Percentiles rank a stretch among this genome's conserved stretches.
Evolutionary conservation across 768 basidiomycete species (phyloP).

Genomic region (Paxillus involutus): DNA sequence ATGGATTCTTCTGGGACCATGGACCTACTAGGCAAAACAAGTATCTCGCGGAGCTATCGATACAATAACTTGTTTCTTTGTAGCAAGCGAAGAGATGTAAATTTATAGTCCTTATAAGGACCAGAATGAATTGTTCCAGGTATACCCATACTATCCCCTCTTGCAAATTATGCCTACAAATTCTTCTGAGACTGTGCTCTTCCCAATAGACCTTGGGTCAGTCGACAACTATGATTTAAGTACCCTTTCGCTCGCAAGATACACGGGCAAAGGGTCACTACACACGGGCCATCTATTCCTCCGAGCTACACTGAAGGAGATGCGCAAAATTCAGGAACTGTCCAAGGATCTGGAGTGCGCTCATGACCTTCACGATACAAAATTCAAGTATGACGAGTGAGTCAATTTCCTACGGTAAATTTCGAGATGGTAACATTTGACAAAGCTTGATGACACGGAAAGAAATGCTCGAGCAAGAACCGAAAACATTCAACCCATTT

Average conservation of each 20-base stretch:
- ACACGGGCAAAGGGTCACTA: neutral
- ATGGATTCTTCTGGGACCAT: too few relatives aligned
- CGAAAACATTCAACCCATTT: too few relatives aligned
- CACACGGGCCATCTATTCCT: neutral
- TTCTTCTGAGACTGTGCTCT: neutral
- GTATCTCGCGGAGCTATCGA: too few relatives aligned
- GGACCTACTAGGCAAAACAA: too few relatives aligned
- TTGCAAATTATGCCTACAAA: too few relatives aligned
- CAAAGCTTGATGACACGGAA: neutral
- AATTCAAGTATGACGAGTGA: neutral
- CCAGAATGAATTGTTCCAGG: too few relatives aligned
- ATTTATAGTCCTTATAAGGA: too few relatives aligned
- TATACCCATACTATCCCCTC: too few relatives aligned
- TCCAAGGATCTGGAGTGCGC: neutral
- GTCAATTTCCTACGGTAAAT: neutral
- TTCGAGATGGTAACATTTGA: neutral
- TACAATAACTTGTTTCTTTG: too few relatives aligned
- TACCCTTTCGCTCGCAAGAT: neutral
- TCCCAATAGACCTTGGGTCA: neutral
- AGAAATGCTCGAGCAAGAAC: too few relatives aligned
- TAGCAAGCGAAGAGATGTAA: too few relatives aligned
- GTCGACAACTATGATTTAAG: neutral
- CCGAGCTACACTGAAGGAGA: conserved; percentile 1
- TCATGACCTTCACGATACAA: neutral
- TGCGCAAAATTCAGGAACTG: conserved; percentile 2